These are phyloP conservation scores for Ephemerocybe angulata DNA, from an alignment of 768 basidiomycete species.

Conservation along the genomic window DNA sequence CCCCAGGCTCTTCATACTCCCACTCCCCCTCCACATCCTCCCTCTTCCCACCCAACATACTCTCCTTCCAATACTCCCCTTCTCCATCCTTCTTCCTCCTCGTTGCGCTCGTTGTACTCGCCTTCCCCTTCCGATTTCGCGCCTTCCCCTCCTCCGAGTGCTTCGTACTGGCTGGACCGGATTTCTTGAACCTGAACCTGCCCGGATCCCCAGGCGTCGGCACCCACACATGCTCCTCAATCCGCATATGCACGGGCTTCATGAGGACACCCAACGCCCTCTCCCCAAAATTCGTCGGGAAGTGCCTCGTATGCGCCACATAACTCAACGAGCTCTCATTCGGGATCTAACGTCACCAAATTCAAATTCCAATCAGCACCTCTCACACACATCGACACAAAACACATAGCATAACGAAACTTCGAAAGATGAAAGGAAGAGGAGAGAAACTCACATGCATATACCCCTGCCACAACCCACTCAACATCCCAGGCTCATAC, in stretches of 20 bases:
- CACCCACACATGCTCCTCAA: constrained; percentile 47
- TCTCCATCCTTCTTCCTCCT: background rate
- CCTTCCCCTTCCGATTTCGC: background rate
- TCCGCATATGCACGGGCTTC: constrained; percentile 54
- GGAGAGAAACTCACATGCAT: background rate
- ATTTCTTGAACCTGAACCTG: background rate
- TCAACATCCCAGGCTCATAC: background rate
- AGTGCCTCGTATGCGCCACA: constrained; percentile 13
- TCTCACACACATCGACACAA: background rate
- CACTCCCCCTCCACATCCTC: background rate
- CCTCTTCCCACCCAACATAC: background rate
- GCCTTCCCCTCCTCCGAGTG: background rate
- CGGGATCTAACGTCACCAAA: constrained; percentile 21
- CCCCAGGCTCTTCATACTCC: background rate
- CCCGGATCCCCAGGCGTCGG: constrained; percentile 11
- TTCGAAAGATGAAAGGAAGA: background rate
- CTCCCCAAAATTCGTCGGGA: constrained; percentile 31
- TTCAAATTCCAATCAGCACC: too few species aligned
- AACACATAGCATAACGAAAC: background rate
- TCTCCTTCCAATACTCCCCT: background rate
- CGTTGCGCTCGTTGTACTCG: background rate
- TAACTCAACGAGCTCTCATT: constrained; percentile 11
- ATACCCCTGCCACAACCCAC: background rate
- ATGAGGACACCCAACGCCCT: constrained; percentile 32
- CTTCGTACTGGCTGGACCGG: background rate